A percentile compares a stretch with the other conserved stretches of the same genome.
These are phyloP conservation scores for Abortiporus biennis DNA, from an alignment of 1,284 basidiomycete species.

Conservation along the genomic window DNA sequence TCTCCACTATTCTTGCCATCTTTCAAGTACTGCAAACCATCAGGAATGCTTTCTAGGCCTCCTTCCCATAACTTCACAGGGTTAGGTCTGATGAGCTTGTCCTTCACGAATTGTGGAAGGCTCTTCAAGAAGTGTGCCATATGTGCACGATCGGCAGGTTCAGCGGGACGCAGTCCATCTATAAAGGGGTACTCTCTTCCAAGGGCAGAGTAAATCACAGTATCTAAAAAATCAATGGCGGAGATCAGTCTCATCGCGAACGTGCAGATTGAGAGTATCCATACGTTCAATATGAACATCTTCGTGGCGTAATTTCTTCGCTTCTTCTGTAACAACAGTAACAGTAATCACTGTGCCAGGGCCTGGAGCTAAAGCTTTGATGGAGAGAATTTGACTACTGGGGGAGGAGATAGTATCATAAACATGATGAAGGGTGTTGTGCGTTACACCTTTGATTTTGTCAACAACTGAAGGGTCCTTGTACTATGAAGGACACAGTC, in stretches of 20 bases:
- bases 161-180: constrained; percentile 7
- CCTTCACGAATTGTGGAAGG: constrained; percentile 13
- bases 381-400: constrained; percentile 10
- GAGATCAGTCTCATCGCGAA: too few relatives aligned
- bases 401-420: constrained; percentile 19
- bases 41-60: constrained; percentile 14
- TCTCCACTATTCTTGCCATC: constrained; percentile 19
- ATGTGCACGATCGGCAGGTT: constrained; percentile 14
- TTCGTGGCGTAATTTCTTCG: constrained; percentile 7
- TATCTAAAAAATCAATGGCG: constrained; percentile 5
- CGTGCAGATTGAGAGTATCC: too few relatives aligned
- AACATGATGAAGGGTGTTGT: constrained; percentile 15
- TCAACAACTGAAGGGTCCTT: constrained; percentile 16
- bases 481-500: constrained; percentile 14
- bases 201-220: constrained; percentile 16
- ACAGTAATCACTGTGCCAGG: constrained; percentile 14
- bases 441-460: constrained; percentile 19
- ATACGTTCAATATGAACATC: constrained; percentile 14
- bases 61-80: constrained; percentile 17
- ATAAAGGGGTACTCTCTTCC: constrained; percentile 13
- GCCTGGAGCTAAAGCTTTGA: constrained; percentile 14
- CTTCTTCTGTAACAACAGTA: not conserved
- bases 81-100: constrained; percentile 16
- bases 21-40: constrained; percentile 16
- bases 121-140: constrained; percentile 18